Evolutionary conservation across 345 rosid genomes (phyloP).

Genomic region (Abelmoschus esculentus): DNA sequence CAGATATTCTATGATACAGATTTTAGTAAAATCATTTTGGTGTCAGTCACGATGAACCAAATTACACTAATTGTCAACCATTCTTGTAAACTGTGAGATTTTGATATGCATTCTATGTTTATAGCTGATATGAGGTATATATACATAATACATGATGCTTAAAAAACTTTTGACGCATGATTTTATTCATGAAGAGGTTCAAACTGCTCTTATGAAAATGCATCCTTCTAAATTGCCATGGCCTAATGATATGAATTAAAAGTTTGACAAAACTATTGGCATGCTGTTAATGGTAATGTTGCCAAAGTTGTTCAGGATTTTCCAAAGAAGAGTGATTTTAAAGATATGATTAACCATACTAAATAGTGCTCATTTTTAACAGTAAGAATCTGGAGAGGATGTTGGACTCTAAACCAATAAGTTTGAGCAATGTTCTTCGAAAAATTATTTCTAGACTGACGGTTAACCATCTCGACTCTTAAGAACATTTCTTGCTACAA

Average conservation of each 20-base stretch:
- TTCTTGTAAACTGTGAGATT: neutral
- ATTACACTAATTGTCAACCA: neutral
- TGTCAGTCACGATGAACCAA: neutral
- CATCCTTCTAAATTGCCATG: neutral
- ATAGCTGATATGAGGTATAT: neutral
- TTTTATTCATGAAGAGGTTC: neutral
- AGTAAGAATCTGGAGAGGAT: neutral
- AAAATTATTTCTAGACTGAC: neutral
- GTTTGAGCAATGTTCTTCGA: neutral
- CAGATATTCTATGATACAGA: neutral
- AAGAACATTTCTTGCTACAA: neutral
- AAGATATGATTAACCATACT: neutral
- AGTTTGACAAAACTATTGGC: neutral
- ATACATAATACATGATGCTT: neutral
- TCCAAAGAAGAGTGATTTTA: neutral
- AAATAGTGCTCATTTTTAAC: neutral
- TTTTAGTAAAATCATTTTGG: neutral
- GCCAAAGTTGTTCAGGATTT: neutral
- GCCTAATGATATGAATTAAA: neutral
- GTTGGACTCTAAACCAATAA: neutral
- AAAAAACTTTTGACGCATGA: neutral
- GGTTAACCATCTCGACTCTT: neutral
- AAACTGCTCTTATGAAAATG: neutral
- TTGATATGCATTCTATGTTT: neutral
- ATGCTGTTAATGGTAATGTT: neutral